A percentile compares a stretch with the other conserved stretches of the same genome.
Conservation (phyloP, 768 basidiomycete species). For the Lentinula aciculospora region DNA sequence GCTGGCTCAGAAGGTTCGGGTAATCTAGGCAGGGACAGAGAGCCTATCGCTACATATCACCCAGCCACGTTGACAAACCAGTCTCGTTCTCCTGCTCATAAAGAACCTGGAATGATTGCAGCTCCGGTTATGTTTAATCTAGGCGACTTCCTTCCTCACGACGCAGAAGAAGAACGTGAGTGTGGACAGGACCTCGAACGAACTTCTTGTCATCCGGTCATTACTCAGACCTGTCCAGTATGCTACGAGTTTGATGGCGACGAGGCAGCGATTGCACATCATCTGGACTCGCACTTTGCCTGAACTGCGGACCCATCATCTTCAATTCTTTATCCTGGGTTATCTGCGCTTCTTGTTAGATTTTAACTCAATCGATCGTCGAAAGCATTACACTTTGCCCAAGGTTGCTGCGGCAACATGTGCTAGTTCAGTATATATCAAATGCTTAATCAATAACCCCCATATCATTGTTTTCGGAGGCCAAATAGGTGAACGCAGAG, state of each 20-base stretch:
- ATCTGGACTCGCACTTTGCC: not conserved
- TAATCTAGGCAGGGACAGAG: not conserved
- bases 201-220: not conserved
- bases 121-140: not conserved
- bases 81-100: not conserved
- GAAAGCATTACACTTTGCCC: too few species aligned
- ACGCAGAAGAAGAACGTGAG: not conserved
- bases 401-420: not conserved
- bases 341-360: not conserved
- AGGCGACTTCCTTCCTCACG: not conserved
- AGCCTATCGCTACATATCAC: not conserved
- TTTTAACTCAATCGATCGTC: too few species aligned
- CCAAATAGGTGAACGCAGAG: too few species aligned
- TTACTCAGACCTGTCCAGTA: not conserved
- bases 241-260: conserved; percentile 2
- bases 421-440: not conserved
- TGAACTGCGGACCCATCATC: not conserved
- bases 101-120: not conserved
- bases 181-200: too few species aligned
- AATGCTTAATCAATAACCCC: too few species aligned
- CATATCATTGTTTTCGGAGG: too few species aligned
- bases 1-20: not conserved
- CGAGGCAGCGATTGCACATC: not conserved
- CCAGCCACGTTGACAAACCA: not conserved
- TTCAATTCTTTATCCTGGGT: not conserved